A percentile compares a stretch with the other conserved stretches of the same genome.
phyloP scores from a whole-genome alignment of 176 grass and related monocot genomes.

The Phyllostachys edulis region DNA sequence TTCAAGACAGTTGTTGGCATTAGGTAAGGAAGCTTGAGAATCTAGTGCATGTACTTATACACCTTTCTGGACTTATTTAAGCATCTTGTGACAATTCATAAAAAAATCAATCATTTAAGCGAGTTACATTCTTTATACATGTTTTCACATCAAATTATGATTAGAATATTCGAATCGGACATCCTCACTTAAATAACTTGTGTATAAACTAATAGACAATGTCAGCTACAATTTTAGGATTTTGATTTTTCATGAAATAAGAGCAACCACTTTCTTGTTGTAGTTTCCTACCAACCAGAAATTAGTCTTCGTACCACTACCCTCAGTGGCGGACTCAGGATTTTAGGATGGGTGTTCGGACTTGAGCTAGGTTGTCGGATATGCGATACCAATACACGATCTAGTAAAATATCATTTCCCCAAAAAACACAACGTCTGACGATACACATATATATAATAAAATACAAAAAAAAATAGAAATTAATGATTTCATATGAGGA shows the following conservation, averaged over 20 bases:
- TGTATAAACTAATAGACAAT: too few relatives aligned
- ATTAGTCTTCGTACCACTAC: neutral
- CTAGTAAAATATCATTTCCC: too few relatives aligned
- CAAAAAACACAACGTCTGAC: too few relatives aligned
- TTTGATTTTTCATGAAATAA: neutral
- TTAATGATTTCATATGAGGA: too few relatives aligned
- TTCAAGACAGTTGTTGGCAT: slow-evolving; percentile 86
- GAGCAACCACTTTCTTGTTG: neutral
- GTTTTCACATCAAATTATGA: neutral
- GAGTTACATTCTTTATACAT: neutral
- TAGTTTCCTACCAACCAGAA: neutral
- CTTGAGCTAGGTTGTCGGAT: too few relatives aligned
- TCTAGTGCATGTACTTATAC: neutral
- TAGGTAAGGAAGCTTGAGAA: slow-evolving; percentile 47
- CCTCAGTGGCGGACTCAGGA: too few relatives aligned
- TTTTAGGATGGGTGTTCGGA: too few relatives aligned
- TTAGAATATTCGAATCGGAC: neutral
- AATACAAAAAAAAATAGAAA: too few relatives aligned
- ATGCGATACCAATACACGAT: too few relatives aligned
- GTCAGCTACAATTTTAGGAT: neutral
- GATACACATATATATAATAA: too few relatives aligned
- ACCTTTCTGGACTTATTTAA: neutral
- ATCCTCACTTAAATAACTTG: neutral
- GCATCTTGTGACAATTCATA: neutral
- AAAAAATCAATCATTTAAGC: neutral